These are phyloP conservation scores for Xanthoconium stramineum DNA, from an alignment of 768 basidiomycete species.

Conservation along the genomic window DNA sequence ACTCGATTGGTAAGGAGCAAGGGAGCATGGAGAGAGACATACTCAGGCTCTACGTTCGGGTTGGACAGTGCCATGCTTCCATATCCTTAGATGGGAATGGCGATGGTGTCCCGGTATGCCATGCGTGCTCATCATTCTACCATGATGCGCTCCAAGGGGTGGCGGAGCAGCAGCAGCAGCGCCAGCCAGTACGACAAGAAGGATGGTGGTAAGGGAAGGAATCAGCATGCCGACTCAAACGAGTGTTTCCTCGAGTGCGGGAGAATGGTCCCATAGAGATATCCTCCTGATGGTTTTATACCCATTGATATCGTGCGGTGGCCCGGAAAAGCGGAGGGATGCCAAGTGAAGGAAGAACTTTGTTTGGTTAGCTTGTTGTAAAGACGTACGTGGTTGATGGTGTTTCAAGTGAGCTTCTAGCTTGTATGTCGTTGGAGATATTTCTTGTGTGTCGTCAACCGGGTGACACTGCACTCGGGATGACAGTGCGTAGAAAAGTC, in stretches of 20 bases:
- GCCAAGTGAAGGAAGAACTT: neutral
- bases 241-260: neutral
- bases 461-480: neutral
- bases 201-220: neutral
- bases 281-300: slow-evolving; percentile 5
- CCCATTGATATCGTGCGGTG: neutral
- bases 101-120: neutral
- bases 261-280: neutral
- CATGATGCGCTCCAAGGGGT: neutral
- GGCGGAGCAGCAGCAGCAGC: slow-evolving; percentile 1
- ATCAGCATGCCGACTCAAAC: slow-evolving; percentile 1
- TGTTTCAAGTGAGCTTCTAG: neutral
- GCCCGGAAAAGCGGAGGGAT: neutral
- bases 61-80: neutral
- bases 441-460: neutral
- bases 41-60: neutral
- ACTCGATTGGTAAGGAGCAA: neutral
- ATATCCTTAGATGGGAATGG: neutral
- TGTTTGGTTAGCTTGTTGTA: neutral
- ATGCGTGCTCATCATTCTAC: neutral
- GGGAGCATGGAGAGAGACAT: neutral
- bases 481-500: too few relatives aligned
- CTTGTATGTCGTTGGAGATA: neutral
- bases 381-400: too few relatives aligned
- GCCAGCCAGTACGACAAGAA: neutral